phyloP scores from a whole-genome alignment of 2,329 filamentous ascomycete species.

The Dothideomycetidae sp. region DNA sequence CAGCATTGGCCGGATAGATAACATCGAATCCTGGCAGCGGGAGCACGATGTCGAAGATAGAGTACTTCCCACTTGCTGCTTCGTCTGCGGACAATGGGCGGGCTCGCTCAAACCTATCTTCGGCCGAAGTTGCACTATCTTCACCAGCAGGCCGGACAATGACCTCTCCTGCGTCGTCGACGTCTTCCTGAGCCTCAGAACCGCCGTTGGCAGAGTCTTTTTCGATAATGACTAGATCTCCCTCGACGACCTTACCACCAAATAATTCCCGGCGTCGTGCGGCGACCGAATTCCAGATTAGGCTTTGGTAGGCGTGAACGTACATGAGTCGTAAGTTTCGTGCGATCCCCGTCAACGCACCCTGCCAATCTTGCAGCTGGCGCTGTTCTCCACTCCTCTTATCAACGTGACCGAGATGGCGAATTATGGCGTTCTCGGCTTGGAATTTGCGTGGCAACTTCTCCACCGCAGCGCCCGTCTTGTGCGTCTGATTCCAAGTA shows the following conservation, averaged over 20 bases:
- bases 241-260: constrained; percentile 60
- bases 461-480: constrained; percentile 42
- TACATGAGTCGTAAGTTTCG: constrained; percentile 84
- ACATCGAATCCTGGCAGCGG: constrained; percentile 88
- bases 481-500: constrained; percentile 47
- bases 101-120: constrained; percentile 52
- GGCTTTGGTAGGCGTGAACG: constrained; percentile 88
- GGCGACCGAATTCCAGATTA: constrained; percentile 81
- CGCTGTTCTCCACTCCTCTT: constrained; percentile 31
- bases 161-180: constrained; percentile 50
- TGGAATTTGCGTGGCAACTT: constrained; percentile 66
- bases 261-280: constrained; percentile 67
- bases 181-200: constrained; percentile 23
- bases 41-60: constrained; percentile 77
- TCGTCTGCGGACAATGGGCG: constrained; percentile 65
- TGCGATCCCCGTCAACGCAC: constrained; percentile 66
- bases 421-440: constrained; percentile 65
- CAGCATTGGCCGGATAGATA: constrained; percentile 67
- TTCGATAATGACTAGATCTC: constrained; percentile 64
- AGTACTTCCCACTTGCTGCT: constrained; percentile 58
- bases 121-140: constrained; percentile 39
- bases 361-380: constrained; percentile 56
- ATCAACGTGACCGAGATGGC: constrained; percentile 47
- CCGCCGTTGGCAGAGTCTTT: constrained; percentile 22
- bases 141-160: constrained; percentile 46